Conservation (phyloP, 2,329 filamentous ascomycete species). For the Tolypocladium paradoxum region DNA sequence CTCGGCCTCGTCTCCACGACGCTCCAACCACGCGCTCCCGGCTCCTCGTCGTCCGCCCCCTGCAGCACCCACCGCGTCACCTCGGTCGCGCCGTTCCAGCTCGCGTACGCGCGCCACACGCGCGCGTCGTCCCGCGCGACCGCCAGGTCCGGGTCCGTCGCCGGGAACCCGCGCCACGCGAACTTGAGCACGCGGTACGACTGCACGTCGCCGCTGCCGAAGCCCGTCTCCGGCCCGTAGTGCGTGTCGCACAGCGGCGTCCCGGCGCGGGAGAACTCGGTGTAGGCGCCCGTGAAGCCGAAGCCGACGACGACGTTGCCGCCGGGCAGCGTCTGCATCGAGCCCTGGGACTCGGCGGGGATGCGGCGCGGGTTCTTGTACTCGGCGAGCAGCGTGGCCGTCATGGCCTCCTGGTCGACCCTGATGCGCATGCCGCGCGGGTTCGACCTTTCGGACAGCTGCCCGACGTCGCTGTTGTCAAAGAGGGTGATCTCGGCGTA, state of each 20-base stretch:
- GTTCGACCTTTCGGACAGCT: conserved; percentile 16
- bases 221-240: conserved; percentile 13
- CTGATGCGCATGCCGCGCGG: conserved; percentile 12
- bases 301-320: conserved; percentile 32
- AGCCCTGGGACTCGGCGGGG: conserved; percentile 4
- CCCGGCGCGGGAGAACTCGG: conserved; percentile 15
- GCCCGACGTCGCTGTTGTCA: conserved; percentile 37
- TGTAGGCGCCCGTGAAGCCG: conserved; percentile 19
- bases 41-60: conserved; percentile 10
- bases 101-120: conserved; percentile 21
- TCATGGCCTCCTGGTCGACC: conserved; percentile 3
- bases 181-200: conserved; percentile 19
- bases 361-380: conserved; percentile 5
- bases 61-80: conserved; percentile 26
- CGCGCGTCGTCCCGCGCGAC: conserved; percentile 1
- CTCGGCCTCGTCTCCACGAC: not conserved
- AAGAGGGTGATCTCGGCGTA: conserved; percentile 36
- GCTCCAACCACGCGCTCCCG: not conserved
- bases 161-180: conserved; percentile 14
- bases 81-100: conserved; percentile 25
- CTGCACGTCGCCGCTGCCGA: conserved; percentile 8
- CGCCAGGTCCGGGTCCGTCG: conserved; percentile 5
- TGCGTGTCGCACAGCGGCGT: conserved; percentile 7
- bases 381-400: conserved; percentile 2
- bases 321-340: conserved; percentile 19